Percentiles rank a stretch among this genome's conserved stretches.
Conservation (phyloP, 2,329 filamentous ascomycete species). For the Xylariales sp. region DNA sequence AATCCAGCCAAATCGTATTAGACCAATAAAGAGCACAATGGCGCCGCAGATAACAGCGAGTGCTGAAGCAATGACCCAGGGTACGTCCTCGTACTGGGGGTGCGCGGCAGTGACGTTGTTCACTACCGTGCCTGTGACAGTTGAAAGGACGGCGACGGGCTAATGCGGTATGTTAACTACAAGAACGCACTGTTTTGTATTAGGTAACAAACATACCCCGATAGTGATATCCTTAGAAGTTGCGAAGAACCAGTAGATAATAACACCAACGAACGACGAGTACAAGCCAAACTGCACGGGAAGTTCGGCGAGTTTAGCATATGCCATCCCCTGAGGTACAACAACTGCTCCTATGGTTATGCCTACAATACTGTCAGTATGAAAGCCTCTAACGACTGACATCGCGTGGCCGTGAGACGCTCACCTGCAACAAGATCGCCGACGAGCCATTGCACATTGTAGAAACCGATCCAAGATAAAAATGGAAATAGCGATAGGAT, state of each 20-base stretch:
- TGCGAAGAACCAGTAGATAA: constrained; percentile 97
- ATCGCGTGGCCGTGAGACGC: constrained; percentile 44
- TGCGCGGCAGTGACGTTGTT: constrained; percentile 66
- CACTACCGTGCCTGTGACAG: constrained; percentile 86
- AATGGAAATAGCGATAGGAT: constrained; percentile 84
- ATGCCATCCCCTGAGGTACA: constrained; percentile 97
- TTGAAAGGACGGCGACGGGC: constrained; percentile 96
- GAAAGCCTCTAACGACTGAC: constrained; percentile 30
- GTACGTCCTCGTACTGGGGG: constrained; percentile 61
- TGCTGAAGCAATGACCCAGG: constrained; percentile 79
- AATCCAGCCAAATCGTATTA: constrained; percentile 86
- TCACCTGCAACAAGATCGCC: constrained; percentile 90
- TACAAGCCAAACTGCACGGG: constrained; percentile 87
- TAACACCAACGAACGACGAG: constrained; percentile 94
- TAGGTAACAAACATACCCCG: constrained; percentile 72
- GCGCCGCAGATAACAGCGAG: constrained; percentile 81
- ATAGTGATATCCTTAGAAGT: constrained; percentile 99
- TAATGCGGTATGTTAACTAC: constrained; percentile 50
- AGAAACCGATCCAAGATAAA: constrained; percentile 85
- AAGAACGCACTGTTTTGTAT: constrained; percentile 14
- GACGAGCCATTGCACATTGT: constrained; percentile 88
- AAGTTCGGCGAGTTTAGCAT: constrained; percentile 85
- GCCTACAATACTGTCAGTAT: constrained; percentile 48
- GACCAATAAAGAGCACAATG: constrained; percentile 81
- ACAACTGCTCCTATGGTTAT: constrained; percentile 74